phyloP scores from a whole-genome alignment of 345 rosid species.

The Hevea brasiliensis region DNA sequence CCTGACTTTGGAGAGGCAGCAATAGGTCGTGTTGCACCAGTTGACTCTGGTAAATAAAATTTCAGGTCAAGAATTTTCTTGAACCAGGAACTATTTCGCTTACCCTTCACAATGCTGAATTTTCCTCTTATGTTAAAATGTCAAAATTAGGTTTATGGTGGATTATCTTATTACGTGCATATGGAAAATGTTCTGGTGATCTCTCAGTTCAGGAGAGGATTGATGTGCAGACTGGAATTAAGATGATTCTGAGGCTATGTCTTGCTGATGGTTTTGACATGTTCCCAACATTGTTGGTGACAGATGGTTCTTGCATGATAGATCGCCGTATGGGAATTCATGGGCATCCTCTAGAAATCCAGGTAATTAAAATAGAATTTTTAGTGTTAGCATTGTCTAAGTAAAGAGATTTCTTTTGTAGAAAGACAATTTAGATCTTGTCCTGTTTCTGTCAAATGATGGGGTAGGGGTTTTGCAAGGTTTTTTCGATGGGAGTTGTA shows the following conservation, averaged over 20 bases:
- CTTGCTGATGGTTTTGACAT: conserved; percentile 97
- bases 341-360: conserved; percentile 95
- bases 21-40: conserved; percentile 98
- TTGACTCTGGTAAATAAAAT: conserved; percentile 67
- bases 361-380: conserved; percentile 38
- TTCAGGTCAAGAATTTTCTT: conserved; percentile 1
- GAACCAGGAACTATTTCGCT: neutral
- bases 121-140: conserved; percentile 18
- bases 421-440: neutral
- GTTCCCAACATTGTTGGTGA: conserved; percentile 91
- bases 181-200: conserved; percentile 87
- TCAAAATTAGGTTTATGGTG: conserved; percentile 81
- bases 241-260: conserved; percentile 83
- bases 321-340: conserved; percentile 99
- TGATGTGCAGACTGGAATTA: conserved; percentile 95
- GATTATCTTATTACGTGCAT: conserved; percentile 87
- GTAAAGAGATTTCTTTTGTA: neutral
- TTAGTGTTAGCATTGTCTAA: neutral
- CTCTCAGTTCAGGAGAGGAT: conserved; percentile 83
- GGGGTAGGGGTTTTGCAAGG: neutral
- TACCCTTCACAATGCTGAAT: neutral
- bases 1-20: conserved; percentile 98
- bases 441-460: neutral
- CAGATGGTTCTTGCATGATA: conserved; percentile 99
- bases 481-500: neutral